phyloP scores from a whole-genome alignment of 768 basidiomycete genomes.

The Rossbeevera mucosa region DNA sequence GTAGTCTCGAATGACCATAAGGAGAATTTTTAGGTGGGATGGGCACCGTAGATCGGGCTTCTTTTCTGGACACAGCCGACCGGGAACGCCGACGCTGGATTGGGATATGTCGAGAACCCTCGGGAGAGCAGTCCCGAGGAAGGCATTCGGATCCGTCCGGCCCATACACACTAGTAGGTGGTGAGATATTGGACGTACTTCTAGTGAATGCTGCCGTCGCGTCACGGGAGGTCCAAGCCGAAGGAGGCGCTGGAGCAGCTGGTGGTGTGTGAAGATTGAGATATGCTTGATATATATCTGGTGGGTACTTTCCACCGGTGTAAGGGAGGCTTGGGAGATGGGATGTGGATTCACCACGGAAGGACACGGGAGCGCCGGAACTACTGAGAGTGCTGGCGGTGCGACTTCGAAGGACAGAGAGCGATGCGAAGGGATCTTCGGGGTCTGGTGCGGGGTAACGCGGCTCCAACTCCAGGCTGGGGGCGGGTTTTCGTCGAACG shows the following conservation, averaged over 20 bases:
- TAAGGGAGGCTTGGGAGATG: slow-evolving; percentile 30
- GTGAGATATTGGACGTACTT: slow-evolving; percentile 21
- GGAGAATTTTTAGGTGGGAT: slow-evolving; percentile 27
- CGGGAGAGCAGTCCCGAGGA: slow-evolving; percentile 6
- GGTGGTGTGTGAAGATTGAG: slow-evolving; percentile 12
- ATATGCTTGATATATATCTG: slow-evolving; percentile 30
- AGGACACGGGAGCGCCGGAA: slow-evolving; percentile 25
- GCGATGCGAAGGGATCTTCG: slow-evolving; percentile 63
- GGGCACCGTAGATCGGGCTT: slow-evolving; percentile 25
- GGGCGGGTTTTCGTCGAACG: slow-evolving; percentile 52
- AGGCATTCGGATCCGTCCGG: slow-evolving; percentile 13
- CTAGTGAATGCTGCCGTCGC: slow-evolving; percentile 21
- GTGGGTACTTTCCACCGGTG: slow-evolving; percentile 30
- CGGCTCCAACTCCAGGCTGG: slow-evolving; percentile 44
- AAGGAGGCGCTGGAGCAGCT: slow-evolving; percentile 7
- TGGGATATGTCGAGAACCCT: slow-evolving; percentile 12
- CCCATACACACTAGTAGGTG: slow-evolving; percentile 4
- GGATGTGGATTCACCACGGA: slow-evolving; percentile 28
- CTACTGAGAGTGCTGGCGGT: slow-evolving; percentile 41
- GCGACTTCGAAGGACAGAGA: slow-evolving; percentile 59
- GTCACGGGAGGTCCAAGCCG: slow-evolving; percentile 2
- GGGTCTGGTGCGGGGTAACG: slow-evolving; percentile 68
- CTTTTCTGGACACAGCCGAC: slow-evolving; percentile 31
- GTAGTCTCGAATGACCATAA: slow-evolving; percentile 29
- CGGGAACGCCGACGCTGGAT: slow-evolving; percentile 33